Conservation (phyloP, 768 basidiomycete genomes). For the Wakefieldia striispora region DNA sequence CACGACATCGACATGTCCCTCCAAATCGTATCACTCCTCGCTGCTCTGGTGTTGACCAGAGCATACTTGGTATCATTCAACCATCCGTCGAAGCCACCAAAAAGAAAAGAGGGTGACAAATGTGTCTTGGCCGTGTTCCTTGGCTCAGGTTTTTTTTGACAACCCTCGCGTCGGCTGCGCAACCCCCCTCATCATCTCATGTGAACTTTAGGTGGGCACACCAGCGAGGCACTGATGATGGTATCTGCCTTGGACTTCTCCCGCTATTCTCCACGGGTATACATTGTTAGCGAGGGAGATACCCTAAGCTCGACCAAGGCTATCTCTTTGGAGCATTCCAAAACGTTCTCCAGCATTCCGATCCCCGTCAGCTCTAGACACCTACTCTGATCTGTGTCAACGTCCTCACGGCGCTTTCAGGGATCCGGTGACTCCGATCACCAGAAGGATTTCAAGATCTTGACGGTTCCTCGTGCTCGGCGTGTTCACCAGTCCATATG, state of each 20-base stretch:
- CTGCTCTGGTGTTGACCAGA: constrained; percentile 19
- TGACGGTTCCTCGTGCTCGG: constrained; percentile 84
- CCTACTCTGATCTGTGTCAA: neutral
- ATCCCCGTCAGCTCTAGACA: constrained; percentile 15
- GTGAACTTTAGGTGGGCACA: constrained; percentile 78
- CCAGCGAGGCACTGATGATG: constrained; percentile 78
- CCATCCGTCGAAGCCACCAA: constrained; percentile 9
- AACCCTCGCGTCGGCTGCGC: neutral
- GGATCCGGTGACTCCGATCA: constrained; percentile 3
- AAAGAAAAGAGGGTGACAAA: constrained; percentile 20
- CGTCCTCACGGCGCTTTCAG: constrained; percentile 8
- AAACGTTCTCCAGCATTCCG: neutral
- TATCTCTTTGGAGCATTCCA: constrained; percentile 52
- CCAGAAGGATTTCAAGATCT: constrained; percentile 41
- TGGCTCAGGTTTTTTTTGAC: constrained; percentile 74
- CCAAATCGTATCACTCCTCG: constrained; percentile 3
- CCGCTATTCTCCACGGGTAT: constrained; percentile 75
- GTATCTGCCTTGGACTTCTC: constrained; percentile 69
- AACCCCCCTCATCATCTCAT: constrained; percentile 7
- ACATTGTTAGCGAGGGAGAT: constrained; percentile 83
- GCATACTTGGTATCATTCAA: constrained; percentile 17
- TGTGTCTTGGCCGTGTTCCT: constrained; percentile 80
- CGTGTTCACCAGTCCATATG: constrained; percentile 78
- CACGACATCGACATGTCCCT: constrained; percentile 11
- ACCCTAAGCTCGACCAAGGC: constrained; percentile 73